phyloP scores from a whole-genome alignment of 2,329 filamentous ascomycete genomes.

The Aureobasidium sp. region DNA sequence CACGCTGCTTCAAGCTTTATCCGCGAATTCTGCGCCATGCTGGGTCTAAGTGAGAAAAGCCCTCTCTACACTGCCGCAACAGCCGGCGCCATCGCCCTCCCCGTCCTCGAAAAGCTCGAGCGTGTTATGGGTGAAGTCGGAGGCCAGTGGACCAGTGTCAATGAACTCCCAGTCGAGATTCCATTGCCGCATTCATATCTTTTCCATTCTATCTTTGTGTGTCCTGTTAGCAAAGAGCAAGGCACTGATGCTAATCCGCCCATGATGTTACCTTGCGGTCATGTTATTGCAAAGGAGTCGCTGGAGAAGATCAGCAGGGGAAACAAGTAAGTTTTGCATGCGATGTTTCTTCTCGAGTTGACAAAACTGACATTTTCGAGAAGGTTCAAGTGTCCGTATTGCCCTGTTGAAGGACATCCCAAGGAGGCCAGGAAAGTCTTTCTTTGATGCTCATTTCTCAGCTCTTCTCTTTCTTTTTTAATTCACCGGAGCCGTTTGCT shows the following conservation, averaged over 20 bases:
- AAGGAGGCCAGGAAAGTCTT: conserved; percentile 65
- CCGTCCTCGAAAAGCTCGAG: conserved; percentile 79
- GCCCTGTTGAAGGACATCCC: conserved; percentile 71
- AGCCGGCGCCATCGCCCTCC: conserved; percentile 84
- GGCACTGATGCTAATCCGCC: conserved; percentile 87
- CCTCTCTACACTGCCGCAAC: conserved; percentile 90
- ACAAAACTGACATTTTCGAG: conserved; percentile 18
- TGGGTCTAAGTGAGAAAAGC: conserved; percentile 83
- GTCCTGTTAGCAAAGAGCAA: conserved; percentile 93
- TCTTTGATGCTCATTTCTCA: conserved; percentile 17
- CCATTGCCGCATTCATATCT: conserved; percentile 55
- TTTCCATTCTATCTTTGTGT: conserved; percentile 97
- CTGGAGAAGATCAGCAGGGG: conserved; percentile 72
- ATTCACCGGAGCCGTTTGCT: neutral
- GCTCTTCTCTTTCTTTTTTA: neutral
- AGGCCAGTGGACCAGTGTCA: conserved; percentile 88
- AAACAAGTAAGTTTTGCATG: conserved; percentile 21
- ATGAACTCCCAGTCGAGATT: conserved; percentile 73
- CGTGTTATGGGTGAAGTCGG: conserved; percentile 79
- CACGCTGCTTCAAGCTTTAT: conserved; percentile 75
- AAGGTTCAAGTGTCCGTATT: conserved; percentile 94
- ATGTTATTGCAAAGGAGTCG: conserved; percentile 82
- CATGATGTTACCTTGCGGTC: conserved; percentile 94
- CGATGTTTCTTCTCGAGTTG: no score
- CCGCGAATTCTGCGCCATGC: conserved; percentile 78